Evolutionary conservation across 352 stramenopile genomes (phyloP), one percentile per base, ranked within the genome.

Genomic region (Plasmopara halstedii): DNA sequence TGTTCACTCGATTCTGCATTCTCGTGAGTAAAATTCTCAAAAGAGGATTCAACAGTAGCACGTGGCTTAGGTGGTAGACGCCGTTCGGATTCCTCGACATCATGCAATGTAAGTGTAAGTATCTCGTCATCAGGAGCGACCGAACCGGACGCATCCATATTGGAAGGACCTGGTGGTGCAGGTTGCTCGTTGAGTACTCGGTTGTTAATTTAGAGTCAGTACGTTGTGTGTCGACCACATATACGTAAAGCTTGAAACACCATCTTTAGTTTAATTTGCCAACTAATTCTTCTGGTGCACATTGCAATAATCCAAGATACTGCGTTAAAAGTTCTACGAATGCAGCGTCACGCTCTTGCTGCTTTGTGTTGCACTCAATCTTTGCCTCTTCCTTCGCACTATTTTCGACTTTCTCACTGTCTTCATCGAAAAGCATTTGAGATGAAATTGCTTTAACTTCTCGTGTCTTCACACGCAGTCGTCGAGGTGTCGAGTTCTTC

Each of bases 241-340:
- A n/a, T n/a, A n/a, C n/a, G n/a, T n/a, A n/a, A n/a, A n/a, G n/a
- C n/a, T n/a, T n/a, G n/a, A n/a, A n/a, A n/a, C n/a, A n/a, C n/a
- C n/a, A n/a, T n/a, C n/a, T n/a, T n/a, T n/a, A n/a, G n/a, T 29
- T 29, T 29, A 29, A 4, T 29, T 29, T 41, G 3, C 50, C 27
- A 3, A 40, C 56, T 0, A 60, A 44, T 41, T 64, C 56, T 26
- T 50, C 50, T 11, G 61, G 56, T 2, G 56, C 17, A 25, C 62
- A 71, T 17, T 68, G 62, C 11, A 80, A 50, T 20, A 80, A 52
- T 4, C 69, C 69, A 1, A 77, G 50, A 32, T 80, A 80, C 42
- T 76, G 65, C 13, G 36, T 45, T 2, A 76, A 45, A 0, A 80
- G 55, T 15, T 53, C 65, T 42, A 70, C 27, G 20, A 80, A 80